Evolutionary conservation across 2,329 filamentous ascomycete genomes (phyloP).

Genomic region (Apiospora sp.): DNA sequence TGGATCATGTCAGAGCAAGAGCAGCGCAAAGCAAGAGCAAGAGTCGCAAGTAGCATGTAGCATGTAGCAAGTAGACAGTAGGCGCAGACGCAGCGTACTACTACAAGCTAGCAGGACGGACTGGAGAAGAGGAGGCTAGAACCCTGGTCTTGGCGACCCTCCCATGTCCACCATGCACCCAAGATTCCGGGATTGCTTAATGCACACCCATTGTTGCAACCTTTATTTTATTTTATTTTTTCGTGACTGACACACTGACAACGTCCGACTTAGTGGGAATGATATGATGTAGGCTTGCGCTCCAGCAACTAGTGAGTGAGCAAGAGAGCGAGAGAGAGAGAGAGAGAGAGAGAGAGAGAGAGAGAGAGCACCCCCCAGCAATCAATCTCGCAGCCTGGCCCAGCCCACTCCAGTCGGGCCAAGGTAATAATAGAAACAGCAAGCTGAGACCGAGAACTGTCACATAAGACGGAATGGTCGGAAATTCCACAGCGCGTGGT

Average conservation of each 20-base stretch:
- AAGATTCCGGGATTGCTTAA: constrained; percentile 43
- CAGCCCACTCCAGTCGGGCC: neutral
- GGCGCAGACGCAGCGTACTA: neutral
- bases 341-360: too few species aligned
- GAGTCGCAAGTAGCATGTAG: neutral
- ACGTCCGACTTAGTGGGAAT: constrained; percentile 16
- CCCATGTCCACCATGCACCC: constrained; percentile 40
- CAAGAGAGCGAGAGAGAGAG: neutral
- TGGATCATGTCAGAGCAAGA: constrained; percentile 8
- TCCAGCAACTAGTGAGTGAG: constrained; percentile 12
- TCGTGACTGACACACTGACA: constrained; percentile 16
- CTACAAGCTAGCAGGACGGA: constrained; percentile 16
- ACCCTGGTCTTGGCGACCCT: constrained; percentile 41
- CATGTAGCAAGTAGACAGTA: neutral
- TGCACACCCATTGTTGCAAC: constrained; percentile 21
- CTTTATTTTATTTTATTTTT: neutral
- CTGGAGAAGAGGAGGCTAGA: constrained; percentile 37
- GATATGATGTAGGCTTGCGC: constrained; percentile 12
- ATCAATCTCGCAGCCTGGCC: constrained; percentile 9
- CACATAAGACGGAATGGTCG: constrained; percentile 25
- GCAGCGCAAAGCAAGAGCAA: neutral
- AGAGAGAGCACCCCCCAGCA: neutral
- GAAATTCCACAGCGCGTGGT: constrained; percentile 12
- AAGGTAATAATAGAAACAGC: constrained; percentile 13
- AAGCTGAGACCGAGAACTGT: constrained; percentile 20